Conservation (phyloP, 2,329 filamentous ascomycete genomes). For the Cladosporium phlei region DNA sequence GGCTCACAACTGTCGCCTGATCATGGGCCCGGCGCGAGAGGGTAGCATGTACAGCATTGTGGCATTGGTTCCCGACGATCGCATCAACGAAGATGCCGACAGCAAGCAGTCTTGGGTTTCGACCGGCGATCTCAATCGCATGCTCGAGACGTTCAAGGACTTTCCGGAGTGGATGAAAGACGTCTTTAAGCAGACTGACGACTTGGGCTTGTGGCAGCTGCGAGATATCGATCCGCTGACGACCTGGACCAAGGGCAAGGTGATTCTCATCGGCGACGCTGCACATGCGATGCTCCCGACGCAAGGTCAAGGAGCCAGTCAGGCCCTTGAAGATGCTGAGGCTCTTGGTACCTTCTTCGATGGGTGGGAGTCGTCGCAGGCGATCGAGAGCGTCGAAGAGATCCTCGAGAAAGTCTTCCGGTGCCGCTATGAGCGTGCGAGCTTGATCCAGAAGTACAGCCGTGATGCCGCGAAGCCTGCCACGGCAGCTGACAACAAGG, state of each 20-base stretch:
- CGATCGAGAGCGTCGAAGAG: constrained; percentile 22
- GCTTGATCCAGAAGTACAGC: constrained; percentile 40
- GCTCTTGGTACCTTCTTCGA: constrained; percentile 29
- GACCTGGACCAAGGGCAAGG: constrained; percentile 31
- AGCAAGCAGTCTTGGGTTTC: constrained; percentile 38
- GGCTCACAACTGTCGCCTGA: constrained; percentile 34
- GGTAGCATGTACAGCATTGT: constrained; percentile 39
- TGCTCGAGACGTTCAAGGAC: constrained; percentile 38
- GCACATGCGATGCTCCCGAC: constrained; percentile 40
- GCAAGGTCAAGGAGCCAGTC: constrained; percentile 41
- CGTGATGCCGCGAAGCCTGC: constrained; percentile 40
- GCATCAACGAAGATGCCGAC: constrained; percentile 36
- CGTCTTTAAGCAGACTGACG: constrained; percentile 30
- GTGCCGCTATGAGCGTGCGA: constrained; percentile 36
- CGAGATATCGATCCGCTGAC: constrained; percentile 41
- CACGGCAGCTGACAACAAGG: constrained; percentile 30
- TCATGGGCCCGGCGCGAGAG: constrained; percentile 44
- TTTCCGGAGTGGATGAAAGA: constrained; percentile 40
- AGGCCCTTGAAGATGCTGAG: constrained; percentile 41
- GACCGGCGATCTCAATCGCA: constrained; percentile 32
- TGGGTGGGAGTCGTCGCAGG: constrained; percentile 17
- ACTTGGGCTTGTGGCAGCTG: constrained; percentile 43
- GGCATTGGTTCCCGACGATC: constrained; percentile 42
- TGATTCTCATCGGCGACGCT: constrained; percentile 35
- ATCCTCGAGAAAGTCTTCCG: constrained; percentile 24